Evolutionary conservation across 208 protist genomes (phyloP).

Genomic region (Acanthamoeba rhysodes): DNA sequence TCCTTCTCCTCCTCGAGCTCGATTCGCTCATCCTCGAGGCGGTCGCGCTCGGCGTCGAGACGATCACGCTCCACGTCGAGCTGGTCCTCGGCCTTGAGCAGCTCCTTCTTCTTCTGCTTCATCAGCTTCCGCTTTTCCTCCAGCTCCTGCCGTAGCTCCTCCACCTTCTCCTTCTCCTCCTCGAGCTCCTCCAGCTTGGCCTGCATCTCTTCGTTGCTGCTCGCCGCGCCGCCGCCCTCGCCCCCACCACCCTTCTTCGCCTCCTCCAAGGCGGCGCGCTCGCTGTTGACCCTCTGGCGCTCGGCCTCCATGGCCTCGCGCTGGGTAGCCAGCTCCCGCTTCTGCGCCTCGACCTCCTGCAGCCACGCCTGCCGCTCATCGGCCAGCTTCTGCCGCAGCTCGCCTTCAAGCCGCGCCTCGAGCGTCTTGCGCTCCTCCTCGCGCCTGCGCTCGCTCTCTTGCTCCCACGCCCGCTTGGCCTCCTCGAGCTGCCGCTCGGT

Average conservation of each 20-base stretch:
- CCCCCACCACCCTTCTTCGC: not conserved
- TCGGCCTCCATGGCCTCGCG: not conserved
- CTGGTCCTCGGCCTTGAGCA: constrained; percentile 30
- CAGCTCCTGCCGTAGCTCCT: not conserved
- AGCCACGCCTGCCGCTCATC: not conserved
- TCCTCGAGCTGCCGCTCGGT: constrained; percentile 9
- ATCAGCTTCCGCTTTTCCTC: constrained; percentile 6
- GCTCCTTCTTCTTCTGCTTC: constrained; percentile 33
- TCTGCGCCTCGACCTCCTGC: constrained; percentile 8
- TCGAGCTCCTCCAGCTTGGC: not conserved
- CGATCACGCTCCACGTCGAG: constrained; percentile 21
- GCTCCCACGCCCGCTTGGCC: constrained; percentile 5
- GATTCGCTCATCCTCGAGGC: not conserved
- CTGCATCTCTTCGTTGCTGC: not conserved
- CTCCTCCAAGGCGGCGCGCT: not conserved
- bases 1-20: not conserved
- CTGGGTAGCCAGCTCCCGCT: not conserved
- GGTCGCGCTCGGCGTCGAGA: not conserved
- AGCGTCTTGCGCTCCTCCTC: not conserved
- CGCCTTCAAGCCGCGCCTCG: not conserved
- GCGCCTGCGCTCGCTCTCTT: not conserved
- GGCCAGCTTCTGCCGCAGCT: constrained; percentile 26
- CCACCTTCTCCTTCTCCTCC: constrained; percentile 38
- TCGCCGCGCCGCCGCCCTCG: not conserved
- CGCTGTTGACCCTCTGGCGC: not conserved